Evolutionary conservation across 2,329 filamentous ascomycete genomes (phyloP).

Genomic region (Phialophora verrucosa): DNA sequence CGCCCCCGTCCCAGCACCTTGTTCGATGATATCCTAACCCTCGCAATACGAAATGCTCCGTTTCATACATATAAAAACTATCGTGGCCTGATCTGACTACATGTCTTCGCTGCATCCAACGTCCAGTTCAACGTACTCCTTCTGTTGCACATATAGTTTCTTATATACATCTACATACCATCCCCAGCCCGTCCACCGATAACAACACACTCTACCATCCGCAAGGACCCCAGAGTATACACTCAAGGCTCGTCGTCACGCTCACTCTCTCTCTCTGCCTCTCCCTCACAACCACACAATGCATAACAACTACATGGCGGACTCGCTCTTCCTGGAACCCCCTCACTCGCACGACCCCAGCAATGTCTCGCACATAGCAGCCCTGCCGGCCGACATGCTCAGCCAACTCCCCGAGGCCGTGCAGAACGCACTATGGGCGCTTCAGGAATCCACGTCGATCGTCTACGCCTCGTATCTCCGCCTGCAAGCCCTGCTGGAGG

Average conservation of each 20-base stretch:
- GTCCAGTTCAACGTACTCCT: neutral
- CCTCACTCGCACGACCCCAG: slow-evolving; percentile 34
- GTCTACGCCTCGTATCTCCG: slow-evolving; percentile 36
- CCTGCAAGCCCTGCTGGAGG: slow-evolving; percentile 31
- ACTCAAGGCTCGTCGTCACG: neutral
- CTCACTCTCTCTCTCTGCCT: neutral
- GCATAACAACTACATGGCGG: slow-evolving; percentile 18
- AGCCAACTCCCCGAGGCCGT: slow-evolving; percentile 33
- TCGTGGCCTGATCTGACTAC: slow-evolving; percentile 24
- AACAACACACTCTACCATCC: neutral
- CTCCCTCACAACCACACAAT: slow-evolving; percentile 19
- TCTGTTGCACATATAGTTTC: slow-evolving; percentile 8
- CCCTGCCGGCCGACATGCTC: slow-evolving; percentile 32
- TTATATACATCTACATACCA: neutral
- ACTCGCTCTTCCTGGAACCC: slow-evolving; percentile 34
- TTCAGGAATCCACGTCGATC: slow-evolving; percentile 37
- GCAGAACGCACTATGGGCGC: slow-evolving; percentile 31
- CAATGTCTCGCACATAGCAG: slow-evolving; percentile 34
- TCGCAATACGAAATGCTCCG: slow-evolving; percentile 3
- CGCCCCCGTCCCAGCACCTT: neutral
- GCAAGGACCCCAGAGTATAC: neutral
- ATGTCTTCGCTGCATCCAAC: slow-evolving; percentile 7
- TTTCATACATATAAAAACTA: slow-evolving; percentile 12
- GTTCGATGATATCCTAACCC: slow-evolving; percentile 3
- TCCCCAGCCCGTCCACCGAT: neutral